A percentile compares a stretch with the other conserved stretches of the same genome.
phyloP scores from a whole-genome alignment of 768 basidiomycete genomes.

The Auricularia cornea region DNA sequence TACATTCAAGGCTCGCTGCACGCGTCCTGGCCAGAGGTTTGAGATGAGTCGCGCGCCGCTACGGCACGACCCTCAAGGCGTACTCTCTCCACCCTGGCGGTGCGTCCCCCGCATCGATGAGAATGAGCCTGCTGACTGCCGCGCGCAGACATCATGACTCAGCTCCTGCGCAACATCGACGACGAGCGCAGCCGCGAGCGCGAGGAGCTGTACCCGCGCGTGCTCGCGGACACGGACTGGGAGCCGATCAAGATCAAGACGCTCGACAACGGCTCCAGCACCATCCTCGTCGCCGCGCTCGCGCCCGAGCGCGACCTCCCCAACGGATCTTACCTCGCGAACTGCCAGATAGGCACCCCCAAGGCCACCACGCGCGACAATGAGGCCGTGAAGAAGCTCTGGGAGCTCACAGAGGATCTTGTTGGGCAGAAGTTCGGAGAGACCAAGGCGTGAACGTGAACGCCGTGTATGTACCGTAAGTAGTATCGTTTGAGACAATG shows the following conservation, averaged over 20 bases:
- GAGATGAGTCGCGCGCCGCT: slow-evolving; percentile 2
- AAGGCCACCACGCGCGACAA: slow-evolving; percentile 16
- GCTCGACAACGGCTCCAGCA: slow-evolving; percentile 7
- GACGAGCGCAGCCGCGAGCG: not conserved
- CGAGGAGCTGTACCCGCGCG: not conserved
- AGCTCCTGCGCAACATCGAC: not conserved
- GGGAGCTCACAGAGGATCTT: slow-evolving; percentile 24
- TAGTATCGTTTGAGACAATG: too few species aligned
- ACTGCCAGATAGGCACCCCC: slow-evolving; percentile 18
- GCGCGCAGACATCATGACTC: not conserved
- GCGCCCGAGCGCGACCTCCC: slow-evolving; percentile 17
- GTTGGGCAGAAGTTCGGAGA: slow-evolving; percentile 5
- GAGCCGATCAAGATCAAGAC: not conserved
- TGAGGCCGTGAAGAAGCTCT: slow-evolving; percentile 21
- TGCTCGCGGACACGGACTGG: not conserved
- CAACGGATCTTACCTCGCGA: slow-evolving; percentile 18
- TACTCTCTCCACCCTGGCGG: not conserved
- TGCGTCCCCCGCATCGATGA: not conserved
- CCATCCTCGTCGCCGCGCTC: slow-evolving; percentile 25
- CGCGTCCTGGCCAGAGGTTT: too few species aligned
- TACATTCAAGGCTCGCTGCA: too few species aligned
- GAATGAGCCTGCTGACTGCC: not conserved
- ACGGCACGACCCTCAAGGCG: not conserved
- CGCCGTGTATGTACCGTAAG: too few species aligned
- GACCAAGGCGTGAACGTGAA: too few species aligned